phyloP scores from a whole-genome alignment of 768 basidiomycete genomes.

The Daedaleopsis nitida region DNA sequence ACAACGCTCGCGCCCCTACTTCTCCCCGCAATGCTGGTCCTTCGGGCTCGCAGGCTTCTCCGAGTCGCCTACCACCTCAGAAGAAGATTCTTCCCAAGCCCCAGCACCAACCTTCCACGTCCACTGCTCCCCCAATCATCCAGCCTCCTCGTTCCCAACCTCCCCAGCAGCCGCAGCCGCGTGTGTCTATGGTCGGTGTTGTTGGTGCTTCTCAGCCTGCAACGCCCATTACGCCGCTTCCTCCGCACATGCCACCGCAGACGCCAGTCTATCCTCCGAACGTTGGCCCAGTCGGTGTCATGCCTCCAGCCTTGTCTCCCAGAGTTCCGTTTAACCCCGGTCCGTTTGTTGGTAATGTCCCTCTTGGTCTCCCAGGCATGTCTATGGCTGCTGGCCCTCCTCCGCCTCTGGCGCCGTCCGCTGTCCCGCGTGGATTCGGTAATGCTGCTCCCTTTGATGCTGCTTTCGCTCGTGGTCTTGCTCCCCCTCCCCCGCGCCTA shows the following conservation, averaged over 20 bases:
- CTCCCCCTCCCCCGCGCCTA: constrained; percentile 34
- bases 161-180: constrained; percentile 39
- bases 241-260: constrained; percentile 43
- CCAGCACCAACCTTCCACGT: constrained; percentile 15
- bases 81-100: constrained; percentile 69
- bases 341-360: constrained; percentile 44
- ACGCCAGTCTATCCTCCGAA: constrained; percentile 51
- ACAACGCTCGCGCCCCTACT: constrained; percentile 49
- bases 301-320: constrained; percentile 55
- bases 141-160: constrained; percentile 38
- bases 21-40: constrained; percentile 53
- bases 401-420: constrained; percentile 54
- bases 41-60: constrained; percentile 49
- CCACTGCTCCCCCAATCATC: constrained; percentile 30
- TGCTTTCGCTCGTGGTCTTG: constrained; percentile 45
- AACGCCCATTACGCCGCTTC: constrained; percentile 52
- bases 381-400: constrained; percentile 47
- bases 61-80: constrained; percentile 45
- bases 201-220: constrained; percentile 44
- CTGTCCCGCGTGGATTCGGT: constrained; percentile 56
- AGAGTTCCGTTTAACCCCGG: constrained; percentile 50
- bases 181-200: constrained; percentile 30
- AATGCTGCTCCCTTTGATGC: constrained; percentile 54
- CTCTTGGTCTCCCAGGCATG: constrained; percentile 39
- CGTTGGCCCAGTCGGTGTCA: constrained; percentile 36